Evolutionary conservation across 2,329 filamentous ascomycete species (phyloP).

Genomic region (Aureobasidium sp.): DNA sequence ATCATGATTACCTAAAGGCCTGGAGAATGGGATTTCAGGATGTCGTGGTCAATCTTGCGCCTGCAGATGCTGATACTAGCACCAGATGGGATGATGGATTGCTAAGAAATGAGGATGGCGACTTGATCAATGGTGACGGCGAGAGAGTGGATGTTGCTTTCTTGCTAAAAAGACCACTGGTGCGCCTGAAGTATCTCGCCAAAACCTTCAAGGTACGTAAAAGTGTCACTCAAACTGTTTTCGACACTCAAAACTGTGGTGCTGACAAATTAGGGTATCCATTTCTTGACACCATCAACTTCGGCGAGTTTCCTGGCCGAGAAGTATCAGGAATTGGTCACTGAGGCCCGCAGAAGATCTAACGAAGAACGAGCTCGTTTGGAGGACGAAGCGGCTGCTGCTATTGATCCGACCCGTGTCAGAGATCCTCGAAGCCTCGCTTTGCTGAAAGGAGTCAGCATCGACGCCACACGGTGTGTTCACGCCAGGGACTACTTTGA

Average conservation of each 20-base stretch:
- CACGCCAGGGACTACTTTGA: conserved; percentile 85
- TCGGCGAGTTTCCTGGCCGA: conserved; percentile 53
- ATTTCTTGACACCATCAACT: conserved; percentile 48
- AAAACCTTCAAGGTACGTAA: conserved; percentile 68
- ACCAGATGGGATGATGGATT: conserved; percentile 46
- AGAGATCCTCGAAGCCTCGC: conserved; percentile 73
- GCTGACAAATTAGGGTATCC: conserved; percentile 47
- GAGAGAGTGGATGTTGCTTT: conserved; percentile 93
- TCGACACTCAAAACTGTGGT: not conserved
- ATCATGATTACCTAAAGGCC: conserved; percentile 75
- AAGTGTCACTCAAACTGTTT: not conserved
- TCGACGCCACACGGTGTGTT: conserved; percentile 75
- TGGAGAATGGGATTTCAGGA: conserved; percentile 95
- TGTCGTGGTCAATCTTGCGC: conserved; percentile 85
- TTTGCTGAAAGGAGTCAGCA: conserved; percentile 59
- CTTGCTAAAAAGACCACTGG: conserved; percentile 78
- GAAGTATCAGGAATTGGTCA: conserved; percentile 65
- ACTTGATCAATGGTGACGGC: conserved; percentile 64
- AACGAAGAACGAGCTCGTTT: conserved; percentile 67
- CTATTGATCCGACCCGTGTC: conserved; percentile 72
- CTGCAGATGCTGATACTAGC: conserved; percentile 51
- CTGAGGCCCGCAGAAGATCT: conserved; percentile 65
- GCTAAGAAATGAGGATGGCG: conserved; percentile 52
- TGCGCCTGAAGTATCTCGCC: conserved; percentile 78
- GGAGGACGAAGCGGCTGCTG: conserved; percentile 79